Base-by-base conservation (phyloP, 345 rosid species). In the Hirschfeldia incana region DNA sequence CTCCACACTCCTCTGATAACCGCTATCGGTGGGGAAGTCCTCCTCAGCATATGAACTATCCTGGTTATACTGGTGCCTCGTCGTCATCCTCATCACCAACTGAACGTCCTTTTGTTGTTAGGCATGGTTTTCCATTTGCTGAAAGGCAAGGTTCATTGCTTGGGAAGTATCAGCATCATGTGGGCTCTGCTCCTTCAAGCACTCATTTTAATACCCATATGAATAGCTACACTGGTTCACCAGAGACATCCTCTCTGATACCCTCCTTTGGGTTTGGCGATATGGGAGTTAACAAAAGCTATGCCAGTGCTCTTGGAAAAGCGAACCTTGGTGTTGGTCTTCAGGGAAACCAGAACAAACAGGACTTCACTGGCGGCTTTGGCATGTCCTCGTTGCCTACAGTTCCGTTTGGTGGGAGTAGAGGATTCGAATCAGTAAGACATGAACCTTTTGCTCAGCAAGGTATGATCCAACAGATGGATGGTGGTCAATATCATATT, bases 101-200 rank as follows among this genome's bases (percentile, higher is more conserved):
- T 74, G 89, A 84, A 27, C 90, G 71, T 67, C 85, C 88, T 70
- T 81, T 89, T 77, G 75, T 87, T 46, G 55, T 4, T 12, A 49
- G 15, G 55, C 55, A 49, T 49, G 90, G 89, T 39, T 76, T 88
- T 84, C 84, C 91, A 10, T 89, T 85, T 49, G 26, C 86, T 37
- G 81, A 82, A 76, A 86, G 83, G 42, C 87, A 81, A 69, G 83
- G 85, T 77, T 83, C 95, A 42, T 75, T 91, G 42, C 84, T 87
- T 63, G 84, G 92, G n/a, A 81, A 86, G 62, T 81, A 86, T 65
- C 88, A 85, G 57, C 94, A 87, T 83, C 94, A 89, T 77, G 93
- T 94, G 29, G 98, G 98, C 70, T 94, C 98, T 80, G 98, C 98
- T 79, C 98, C 98, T 27, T 85, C 97, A 74, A 91, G 89, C 72